Percentiles rank a stretch among this genome's conserved stretches.
These are phyloP conservation scores for Colletotrichum sansevieriae DNA, from an alignment of 2,329 filamentous ascomycete genomes.

Conservation along the genomic window DNA sequence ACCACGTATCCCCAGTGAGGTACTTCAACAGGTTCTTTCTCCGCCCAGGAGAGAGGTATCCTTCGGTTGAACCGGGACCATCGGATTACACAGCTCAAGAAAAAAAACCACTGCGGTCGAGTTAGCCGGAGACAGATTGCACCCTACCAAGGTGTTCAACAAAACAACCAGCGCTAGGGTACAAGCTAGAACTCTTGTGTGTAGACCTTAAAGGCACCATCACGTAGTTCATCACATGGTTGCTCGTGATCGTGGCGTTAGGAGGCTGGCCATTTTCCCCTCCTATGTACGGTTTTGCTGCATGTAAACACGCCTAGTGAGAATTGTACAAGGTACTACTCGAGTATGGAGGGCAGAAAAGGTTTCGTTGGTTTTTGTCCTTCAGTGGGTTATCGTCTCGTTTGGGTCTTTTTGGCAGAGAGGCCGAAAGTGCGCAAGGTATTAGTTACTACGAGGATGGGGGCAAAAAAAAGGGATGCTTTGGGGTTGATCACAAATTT, in stretches of 20 bases:
- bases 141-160: no score
- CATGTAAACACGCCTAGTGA: no score
- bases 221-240: conserved; percentile 10
- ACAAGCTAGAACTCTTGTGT: no score
- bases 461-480: neutral
- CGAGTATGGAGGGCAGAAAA: neutral
- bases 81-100: neutral
- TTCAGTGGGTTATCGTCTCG: neutral
- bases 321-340: neutral
- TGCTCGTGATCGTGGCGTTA: neutral
- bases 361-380: neutral
- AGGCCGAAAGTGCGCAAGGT: conserved; percentile 2
- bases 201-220: no score
- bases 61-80: conserved; percentile 23
- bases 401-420: neutral
- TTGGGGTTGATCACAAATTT: no score
- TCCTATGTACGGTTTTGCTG: no score
- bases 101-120: no score
- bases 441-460: neutral
- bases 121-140: no score
- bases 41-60: neutral
- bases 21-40: no score
- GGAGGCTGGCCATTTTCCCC: no score
- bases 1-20: neutral
- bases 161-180: no score